Base-by-base conservation (phyloP, 2,329 filamentous ascomycete species). In the Herpotrichia juniperi region DNA sequence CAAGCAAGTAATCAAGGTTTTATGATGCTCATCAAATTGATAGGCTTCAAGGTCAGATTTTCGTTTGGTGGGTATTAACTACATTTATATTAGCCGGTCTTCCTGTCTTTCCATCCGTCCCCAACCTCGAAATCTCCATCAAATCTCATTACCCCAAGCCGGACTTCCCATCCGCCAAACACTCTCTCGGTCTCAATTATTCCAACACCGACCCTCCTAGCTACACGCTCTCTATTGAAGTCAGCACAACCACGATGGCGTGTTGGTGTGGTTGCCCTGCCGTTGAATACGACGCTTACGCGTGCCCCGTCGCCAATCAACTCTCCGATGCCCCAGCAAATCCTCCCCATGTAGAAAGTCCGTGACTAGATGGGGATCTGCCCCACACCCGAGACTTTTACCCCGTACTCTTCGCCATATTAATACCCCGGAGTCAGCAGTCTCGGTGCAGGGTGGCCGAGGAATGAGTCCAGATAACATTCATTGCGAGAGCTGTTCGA, bases 381-480 rank as follows among this genome's bases (percentile, higher is more conserved):
- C 37, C 37, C 19, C 37, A 39, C 37, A 40, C 19, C 3, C n/a
- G 37, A 19, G n/a, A 24, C 37, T 21, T 24, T 40, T 40, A 40
- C 37, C 37, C 37, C 37, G 21, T 19, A 40, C 37, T 40, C 24
- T 35, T 53, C 46, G 46, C 46, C 42, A 42, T 46, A 46, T 46
- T 42, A 49, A 46, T 50, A 35, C 22, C 46, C 51, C 51, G 46
- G 45, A 10, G 12, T 19, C 46, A 32, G 24, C 40, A 43, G 6
- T 25, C 14, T 31, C 22, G 42, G 26, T 49, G 46, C 34, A 26
- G 37, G 28, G 26, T 21, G 25, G 14, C 25, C 21, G 26, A 22
- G 11, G n/a, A n/a, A n/a, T n/a, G n/a, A n/a, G n/a, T n/a, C n/a
- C n/a, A 22, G 10, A 22, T 16, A 12, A 42, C 22, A 9, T 49